Base-by-base conservation (phyloP, 306 rosid species). In the Corylus heterophylla region DNA sequence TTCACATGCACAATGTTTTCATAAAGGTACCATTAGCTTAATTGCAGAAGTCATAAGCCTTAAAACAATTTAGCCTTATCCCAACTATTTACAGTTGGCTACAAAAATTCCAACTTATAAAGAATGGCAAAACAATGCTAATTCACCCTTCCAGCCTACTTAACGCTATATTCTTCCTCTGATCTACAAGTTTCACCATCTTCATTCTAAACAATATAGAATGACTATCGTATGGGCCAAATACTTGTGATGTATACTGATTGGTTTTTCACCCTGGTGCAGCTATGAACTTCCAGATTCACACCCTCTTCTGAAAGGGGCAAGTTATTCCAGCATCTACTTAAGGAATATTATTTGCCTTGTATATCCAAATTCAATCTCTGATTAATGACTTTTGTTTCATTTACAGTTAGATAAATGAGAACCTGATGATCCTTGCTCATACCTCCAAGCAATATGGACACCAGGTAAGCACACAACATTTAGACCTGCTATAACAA, bases 221-320 rank as follows among this genome's bases (percentile, higher is more conserved):
- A 54, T 42, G 71, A 62, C 61, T 16, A 52, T 45, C 8, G 9
- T 69, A 74, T 44, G 29, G 22, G 39, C 76, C 74, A 79, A 31
- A 2, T 54, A 70, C 51, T 29, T 76, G 44, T 69, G 45, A 39
- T 13, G 12, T 71, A 31, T 75, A 44, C 82, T 88, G 80, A 82
- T 83, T 56, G 47, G 69, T 77, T 79, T 78, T 87, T 86, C 79
- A 51, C 71, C 75, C 42, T 77, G 50, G 68, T 89, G 89, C 98
- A 96, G 99, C 73, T 96, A 96, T 76, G 99, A 96, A 80, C 97
- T 96, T 77, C 97, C 99, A 72, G 98, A 96, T 85, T 71, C 83
- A 3, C 99, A 96, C 91, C 91, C 94, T 89, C 99, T 96, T 83
- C 84, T 96, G 77, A 88, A 96, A 76, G 87, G 79, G 92, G 99